phyloP scores from a whole-genome alignment of 1,284 basidiomycete species.

The Moesziomyces sp. region DNA sequence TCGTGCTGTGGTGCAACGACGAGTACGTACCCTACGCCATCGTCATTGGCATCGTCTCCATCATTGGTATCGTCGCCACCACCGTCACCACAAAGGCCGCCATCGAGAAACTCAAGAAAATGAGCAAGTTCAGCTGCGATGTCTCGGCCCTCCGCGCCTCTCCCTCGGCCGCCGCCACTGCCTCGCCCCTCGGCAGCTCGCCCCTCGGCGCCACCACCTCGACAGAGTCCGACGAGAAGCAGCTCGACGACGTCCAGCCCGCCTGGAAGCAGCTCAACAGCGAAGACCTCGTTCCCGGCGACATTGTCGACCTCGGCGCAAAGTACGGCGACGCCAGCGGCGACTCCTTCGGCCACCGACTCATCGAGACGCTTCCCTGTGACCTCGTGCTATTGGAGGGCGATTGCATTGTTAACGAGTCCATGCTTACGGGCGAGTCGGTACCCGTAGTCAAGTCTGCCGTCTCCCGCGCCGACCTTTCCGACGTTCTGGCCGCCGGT shows the following conservation, averaged over 20 bases:
- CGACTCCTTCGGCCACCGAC: constrained; percentile 8
- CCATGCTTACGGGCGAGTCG: constrained; percentile 53
- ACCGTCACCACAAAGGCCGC: constrained; percentile 44
- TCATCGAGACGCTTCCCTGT: constrained; percentile 37
- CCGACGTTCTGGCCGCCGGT: constrained; percentile 4
- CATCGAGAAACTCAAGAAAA: constrained; percentile 42
- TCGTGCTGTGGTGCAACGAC: constrained; percentile 50
- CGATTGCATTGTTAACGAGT: constrained; percentile 46
- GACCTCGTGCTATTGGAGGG: constrained; percentile 41
- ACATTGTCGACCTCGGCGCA: constrained; percentile 40
- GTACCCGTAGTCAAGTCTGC: constrained; percentile 41
- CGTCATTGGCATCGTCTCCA: constrained; percentile 35
- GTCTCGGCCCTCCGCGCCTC: constrained; percentile 21
- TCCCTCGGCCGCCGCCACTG: too few relatives aligned
- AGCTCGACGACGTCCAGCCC: not conserved
- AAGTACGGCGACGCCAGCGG: not conserved
- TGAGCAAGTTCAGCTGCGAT: constrained; percentile 44
- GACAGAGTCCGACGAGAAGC: constrained; percentile 2
- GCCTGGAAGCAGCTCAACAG: constrained; percentile 20
- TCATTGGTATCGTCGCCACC: constrained; percentile 49
- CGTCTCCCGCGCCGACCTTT: constrained; percentile 6
- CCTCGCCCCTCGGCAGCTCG: not conserved
- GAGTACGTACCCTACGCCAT: constrained; percentile 48
- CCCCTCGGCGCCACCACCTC: constrained; percentile 3
- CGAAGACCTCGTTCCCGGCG: constrained; percentile 48